Evolutionary conservation across 768 basidiomycete species (phyloP).

Genomic region (Hygrophorus pudorinus): DNA sequence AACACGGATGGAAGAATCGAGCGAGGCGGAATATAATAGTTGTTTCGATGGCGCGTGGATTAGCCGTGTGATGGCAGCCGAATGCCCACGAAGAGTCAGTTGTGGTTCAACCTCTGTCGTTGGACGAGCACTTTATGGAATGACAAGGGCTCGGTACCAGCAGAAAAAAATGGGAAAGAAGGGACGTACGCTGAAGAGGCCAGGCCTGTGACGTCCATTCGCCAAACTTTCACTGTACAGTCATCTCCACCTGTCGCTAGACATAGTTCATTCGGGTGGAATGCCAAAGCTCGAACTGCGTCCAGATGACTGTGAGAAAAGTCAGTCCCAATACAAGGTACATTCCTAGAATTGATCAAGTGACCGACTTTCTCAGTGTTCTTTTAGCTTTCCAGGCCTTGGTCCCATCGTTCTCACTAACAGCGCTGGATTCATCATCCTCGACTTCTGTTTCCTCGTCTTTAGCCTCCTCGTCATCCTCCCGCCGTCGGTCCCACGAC

Average conservation of each 20-base stretch:
- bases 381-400: conserved; percentile 82
- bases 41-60: conserved; percentile 69
- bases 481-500: conserved; percentile 45
- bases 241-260: conserved; percentile 95
- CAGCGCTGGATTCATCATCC: conserved; percentile 54
- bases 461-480: conserved; percentile 52
- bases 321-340: conserved; percentile 7
- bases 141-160: conserved; percentile 11
- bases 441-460: conserved; percentile 64
- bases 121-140: conserved; percentile 41
- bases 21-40: conserved; percentile 80
- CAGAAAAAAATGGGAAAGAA: conserved; percentile 4
- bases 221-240: conserved; percentile 93
- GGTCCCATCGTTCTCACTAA: conserved; percentile 55
- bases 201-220: conserved; percentile 68
- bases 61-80: conserved; percentile 80
- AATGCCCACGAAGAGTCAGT: conserved; percentile 88
- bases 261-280: conserved; percentile 78
- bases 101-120: conserved; percentile 89
- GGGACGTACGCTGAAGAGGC: conserved; percentile 66
- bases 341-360: conserved; percentile 12
- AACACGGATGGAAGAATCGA: conserved; percentile 88
- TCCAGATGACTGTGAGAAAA: conserved; percentile 69
- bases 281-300: conserved; percentile 81
- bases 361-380: conserved; percentile 79